A percentile compares a stretch with the other conserved stretches of the same genome.
Conservation (phyloP, 306 rosid genomes). For the Erythrophleum fordii region DNA sequence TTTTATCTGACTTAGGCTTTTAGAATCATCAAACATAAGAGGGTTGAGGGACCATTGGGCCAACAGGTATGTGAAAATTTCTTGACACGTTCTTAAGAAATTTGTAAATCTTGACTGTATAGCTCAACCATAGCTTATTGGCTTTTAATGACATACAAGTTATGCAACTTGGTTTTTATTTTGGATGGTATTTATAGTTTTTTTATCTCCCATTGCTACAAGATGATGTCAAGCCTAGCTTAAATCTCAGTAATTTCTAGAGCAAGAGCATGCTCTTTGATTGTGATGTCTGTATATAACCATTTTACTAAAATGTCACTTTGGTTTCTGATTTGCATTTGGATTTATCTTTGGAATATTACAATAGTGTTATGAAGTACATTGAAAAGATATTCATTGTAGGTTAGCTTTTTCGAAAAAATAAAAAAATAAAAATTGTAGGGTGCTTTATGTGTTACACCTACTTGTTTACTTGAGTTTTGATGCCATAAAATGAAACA, state of each 20-base stretch:
- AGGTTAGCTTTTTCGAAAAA: constrained; percentile 67
- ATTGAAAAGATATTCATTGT: constrained; percentile 82
- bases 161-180: background rate
- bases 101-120: constrained; percentile 8
- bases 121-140: background rate
- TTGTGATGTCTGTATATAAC: constrained; percentile 2
- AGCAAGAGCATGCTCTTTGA: constrained; percentile 3
- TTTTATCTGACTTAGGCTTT: no score
- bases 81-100: background rate
- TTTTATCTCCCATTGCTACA: background rate
- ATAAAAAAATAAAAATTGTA: background rate
- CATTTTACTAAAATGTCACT: constrained; percentile 29
- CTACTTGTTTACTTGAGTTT: constrained; percentile 5
- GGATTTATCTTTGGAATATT: constrained; percentile 84
- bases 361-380: constrained; percentile 60
- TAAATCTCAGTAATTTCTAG: background rate
- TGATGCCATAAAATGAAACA: constrained; percentile 16
- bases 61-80: constrained; percentile 6
- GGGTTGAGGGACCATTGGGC: no score
- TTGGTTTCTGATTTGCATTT: constrained; percentile 73
- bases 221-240: constrained; percentile 24
- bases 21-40: no score
- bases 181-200: constrained; percentile 2
- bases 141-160: constrained; percentile 3
- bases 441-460: constrained; percentile 23